Conservation (phyloP, 345 rosid species). For the Mangifera indica region DNA sequence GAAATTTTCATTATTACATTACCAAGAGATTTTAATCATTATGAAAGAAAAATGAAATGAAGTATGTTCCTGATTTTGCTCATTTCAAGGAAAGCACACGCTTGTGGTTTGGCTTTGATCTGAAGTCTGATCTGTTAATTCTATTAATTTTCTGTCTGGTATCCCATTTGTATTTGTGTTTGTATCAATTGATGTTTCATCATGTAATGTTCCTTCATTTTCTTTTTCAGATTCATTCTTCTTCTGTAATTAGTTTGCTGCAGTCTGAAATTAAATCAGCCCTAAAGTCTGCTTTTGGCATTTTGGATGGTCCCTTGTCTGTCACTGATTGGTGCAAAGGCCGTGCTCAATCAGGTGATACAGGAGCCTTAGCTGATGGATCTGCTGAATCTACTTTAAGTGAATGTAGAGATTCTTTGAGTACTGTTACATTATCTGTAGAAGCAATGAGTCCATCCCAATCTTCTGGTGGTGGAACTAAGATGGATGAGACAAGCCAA, state of each 20-base stretch:
- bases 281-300: constrained; percentile 81
- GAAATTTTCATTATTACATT: neutral
- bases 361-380: constrained; percentile 61
- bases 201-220: constrained; percentile 16
- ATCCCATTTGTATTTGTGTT: neutral
- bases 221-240: constrained; percentile 67
- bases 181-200: neutral
- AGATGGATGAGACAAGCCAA: constrained; percentile 69
- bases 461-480: constrained; percentile 55
- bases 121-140: neutral
- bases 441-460: constrained; percentile 63
- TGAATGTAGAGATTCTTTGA: constrained; percentile 70
- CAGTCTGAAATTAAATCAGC: constrained; percentile 88
- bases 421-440: constrained; percentile 38
- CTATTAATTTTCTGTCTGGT: neutral
- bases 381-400: constrained; percentile 68
- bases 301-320: constrained; percentile 85
- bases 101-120: neutral
- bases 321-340: constrained; percentile 97
- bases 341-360: constrained; percentile 61
- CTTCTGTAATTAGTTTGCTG: constrained; percentile 77
- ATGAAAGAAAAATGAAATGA: neutral
- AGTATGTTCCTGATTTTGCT: neutral
- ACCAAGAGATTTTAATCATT: neutral
- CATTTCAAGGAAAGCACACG: neutral